Percentiles rank a stretch among this genome's conserved stretches.
phyloP scores from a whole-genome alignment of 2,329 filamentous ascomycete species.

The Aureobasidium melanogenum region DNA sequence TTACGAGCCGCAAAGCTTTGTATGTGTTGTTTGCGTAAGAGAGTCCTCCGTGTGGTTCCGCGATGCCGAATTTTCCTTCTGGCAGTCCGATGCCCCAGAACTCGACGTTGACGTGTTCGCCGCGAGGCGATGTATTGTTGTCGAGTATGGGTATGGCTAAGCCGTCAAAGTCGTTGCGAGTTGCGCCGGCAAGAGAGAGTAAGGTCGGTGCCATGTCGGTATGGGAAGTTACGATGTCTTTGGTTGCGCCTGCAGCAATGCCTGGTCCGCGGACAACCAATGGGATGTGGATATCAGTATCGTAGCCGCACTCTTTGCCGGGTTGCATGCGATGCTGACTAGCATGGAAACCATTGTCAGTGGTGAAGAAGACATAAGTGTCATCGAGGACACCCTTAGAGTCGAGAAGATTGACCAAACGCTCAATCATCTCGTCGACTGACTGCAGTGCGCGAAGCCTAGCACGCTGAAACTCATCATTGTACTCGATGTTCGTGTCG shows the following conservation, averaged over 20 bases:
- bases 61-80: conserved; percentile 23
- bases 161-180: conserved; percentile 48
- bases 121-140: conserved; percentile 17
- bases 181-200: conserved; percentile 32
- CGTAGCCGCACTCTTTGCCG: conserved; percentile 50
- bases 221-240: conserved; percentile 48
- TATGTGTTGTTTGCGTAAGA: conserved; percentile 22
- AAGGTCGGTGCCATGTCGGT: conserved; percentile 57
- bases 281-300: conserved; percentile 53
- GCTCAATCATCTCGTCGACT: conserved; percentile 48
- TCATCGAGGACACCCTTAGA: conserved; percentile 31
- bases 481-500: conserved; percentile 35
- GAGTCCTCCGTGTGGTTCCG: conserved; percentile 11
- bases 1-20: conserved; percentile 23
- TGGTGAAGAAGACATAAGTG: conserved; percentile 53
- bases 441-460: conserved; percentile 45
- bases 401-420: conserved; percentile 36
- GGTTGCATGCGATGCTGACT: conserved; percentile 50
- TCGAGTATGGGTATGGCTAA: conserved; percentile 37
- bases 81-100: conserved; percentile 32
- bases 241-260: conserved; percentile 34
- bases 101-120: conserved; percentile 40
- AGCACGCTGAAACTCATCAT: conserved; percentile 44
- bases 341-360: conserved; percentile 54
- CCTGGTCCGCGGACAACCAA: conserved; percentile 53